A percentile compares a stretch with the other conserved stretches of the same genome.
Conservation (phyloP, 139 green algal genomes). For the Chlorella sp. region DNA sequence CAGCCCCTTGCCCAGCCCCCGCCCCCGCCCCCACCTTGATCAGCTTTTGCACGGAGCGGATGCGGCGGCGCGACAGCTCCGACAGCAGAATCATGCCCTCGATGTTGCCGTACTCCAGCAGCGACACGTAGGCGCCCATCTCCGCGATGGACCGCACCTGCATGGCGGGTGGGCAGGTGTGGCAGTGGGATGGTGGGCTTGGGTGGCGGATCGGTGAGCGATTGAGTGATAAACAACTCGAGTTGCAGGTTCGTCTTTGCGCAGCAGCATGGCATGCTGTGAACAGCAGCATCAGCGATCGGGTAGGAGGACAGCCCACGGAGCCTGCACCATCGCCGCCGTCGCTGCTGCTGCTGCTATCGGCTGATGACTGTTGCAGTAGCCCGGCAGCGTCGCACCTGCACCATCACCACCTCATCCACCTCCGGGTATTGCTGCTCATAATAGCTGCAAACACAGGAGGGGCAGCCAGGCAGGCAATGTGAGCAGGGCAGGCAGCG, state of each 20-base stretch:
- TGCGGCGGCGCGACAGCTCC: conserved; percentile 97
- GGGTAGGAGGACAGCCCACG: not conserved
- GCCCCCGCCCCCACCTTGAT: conserved; percentile 95
- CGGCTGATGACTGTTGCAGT: too few relatives aligned
- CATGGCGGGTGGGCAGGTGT: not conserved
- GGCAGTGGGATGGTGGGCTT: too few relatives aligned
- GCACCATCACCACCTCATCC: conserved; percentile 98
- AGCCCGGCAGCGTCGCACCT: conserved; percentile 67
- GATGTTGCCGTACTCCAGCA: conserved; percentile 95
- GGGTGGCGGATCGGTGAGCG: too few relatives aligned
- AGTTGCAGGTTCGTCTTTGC: too few relatives aligned
- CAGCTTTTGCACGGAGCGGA: conserved; percentile 98
- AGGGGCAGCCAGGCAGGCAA: too few relatives aligned
- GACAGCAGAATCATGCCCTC: conserved; percentile 99
- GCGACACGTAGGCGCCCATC: conserved; percentile 98
- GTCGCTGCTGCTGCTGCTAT: too few relatives aligned
- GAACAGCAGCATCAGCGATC: not conserved
- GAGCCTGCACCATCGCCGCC: too few relatives aligned
- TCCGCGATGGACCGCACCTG: conserved; percentile 85
- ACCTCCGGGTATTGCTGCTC: conserved; percentile 95
- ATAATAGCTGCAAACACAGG: conserved; percentile 85
- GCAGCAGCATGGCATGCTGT: too few relatives aligned
- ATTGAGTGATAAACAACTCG: too few relatives aligned
- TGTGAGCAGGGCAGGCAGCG: not conserved
- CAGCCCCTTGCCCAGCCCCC: not conserved